Evolutionary conservation across 2,329 filamentous ascomycete species (phyloP), one percentile per base, ranked within the genome.

Genomic region (Aspergillus sp.): DNA sequence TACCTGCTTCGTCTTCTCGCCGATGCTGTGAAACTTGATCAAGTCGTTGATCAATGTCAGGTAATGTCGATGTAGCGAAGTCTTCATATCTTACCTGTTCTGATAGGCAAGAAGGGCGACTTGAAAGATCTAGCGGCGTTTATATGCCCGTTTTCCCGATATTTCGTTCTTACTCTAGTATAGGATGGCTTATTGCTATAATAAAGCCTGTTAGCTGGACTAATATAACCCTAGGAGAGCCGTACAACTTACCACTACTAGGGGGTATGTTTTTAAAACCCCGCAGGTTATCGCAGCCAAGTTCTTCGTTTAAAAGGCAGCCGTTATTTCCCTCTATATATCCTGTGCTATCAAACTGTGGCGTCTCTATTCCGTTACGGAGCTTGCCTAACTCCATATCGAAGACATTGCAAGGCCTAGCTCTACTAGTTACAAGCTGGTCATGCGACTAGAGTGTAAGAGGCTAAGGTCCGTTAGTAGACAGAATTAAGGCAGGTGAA

Each of bases 351-450:
- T 26, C 11, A 26, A 26, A 13, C n/a, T 26, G 24, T 12, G 24
- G 11, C 24, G 11, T n/a, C 14, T n/a, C 24, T 26, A 13, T 26
- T 26, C 14, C 24, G 14, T 26, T 11, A 13, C 11, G 11, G 14
- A 26, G n/a, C 11, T 26, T 26, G 24, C 11, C 24, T 26, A 26
- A 26, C 24, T 26, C 24, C 24, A 26, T 13, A 26, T 26, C n/a
- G 11, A 26, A 26, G 14, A 26, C n/a, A 26, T 26, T 26, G 14
- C 24, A 26, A 12, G 24, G 24, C 11, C 14, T n/a, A 13, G 11
- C 14, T 11, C n/a, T 26, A n/a, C 24, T 26, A n/a, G 24, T n/a
- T 26, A 13, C n/a, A 13, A 26, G 24, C 14, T 13, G 5, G 24
- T 26, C 24, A 5, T 26, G 24, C 24, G n/a, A 26, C 14, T 26